Base-by-base conservation (phyloP, 768 basidiomycete species). In the Rhodotorula paludigena region DNA sequence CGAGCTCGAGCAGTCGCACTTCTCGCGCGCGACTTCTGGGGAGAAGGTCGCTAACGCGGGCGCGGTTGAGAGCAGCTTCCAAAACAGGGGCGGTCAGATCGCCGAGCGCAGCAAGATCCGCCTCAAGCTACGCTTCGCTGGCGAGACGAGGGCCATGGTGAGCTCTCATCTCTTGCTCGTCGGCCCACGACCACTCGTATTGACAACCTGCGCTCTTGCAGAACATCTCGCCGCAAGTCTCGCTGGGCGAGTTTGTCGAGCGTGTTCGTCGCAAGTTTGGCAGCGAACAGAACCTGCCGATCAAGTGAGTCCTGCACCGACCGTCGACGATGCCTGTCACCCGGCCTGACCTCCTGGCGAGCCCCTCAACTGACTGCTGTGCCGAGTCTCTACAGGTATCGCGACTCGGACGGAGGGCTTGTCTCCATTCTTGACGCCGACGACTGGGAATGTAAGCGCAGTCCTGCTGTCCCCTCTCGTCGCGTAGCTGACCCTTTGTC, bases 401-500 rank as follows among this genome's bases (percentile, higher is more conserved):
- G 47, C 28, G 73, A 75, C 58, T 51, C 64, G 44, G 74, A 75
- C 56, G 61, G 58, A 16, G 52, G 32, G 15, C 36, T 72, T 25
- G 48, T 75, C 38, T 63, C 65, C 18, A 57, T 74, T 28, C 33
- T 68, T 30, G 74, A 74, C 55, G 68, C 57, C 21, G 64, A 64
- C 25, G 74, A 74, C 62, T 74, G 71, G 72, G 62, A 72, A 28
- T 70, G 68, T 66, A 32, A n/a, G n/a, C n/a, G n/a, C n/a, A n/a
- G n/a, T n/a, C n/a, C n/a, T n/a, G n/a, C n/a, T 21, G 62, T 49
- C 30, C 35, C 35, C 52, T 54, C 52, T 44, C 28, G 15, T 44
- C 41, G 16, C 33, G 2, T 8, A 2, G 4, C 16, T 25, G 21
- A 11, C 30, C 20, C 0, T 10, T 36, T 23, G 7, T 2, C 12